phyloP scores from a whole-genome alignment of 2,329 filamentous ascomycete species.

The Plectosphaerella sp. region DNA sequence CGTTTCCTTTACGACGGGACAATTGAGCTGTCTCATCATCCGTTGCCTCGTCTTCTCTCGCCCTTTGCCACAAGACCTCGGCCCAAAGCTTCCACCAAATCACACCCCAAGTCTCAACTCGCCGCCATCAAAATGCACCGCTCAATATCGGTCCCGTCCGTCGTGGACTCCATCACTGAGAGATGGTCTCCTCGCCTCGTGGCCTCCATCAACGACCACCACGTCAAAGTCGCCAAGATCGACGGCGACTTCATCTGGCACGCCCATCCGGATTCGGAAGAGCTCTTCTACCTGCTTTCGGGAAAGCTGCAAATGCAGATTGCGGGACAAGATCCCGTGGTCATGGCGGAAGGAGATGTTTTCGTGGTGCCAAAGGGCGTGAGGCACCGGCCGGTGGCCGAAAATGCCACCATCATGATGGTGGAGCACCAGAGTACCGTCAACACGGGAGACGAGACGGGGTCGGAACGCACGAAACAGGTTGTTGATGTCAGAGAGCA shows the following conservation, averaged over 20 bases:
- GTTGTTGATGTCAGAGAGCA: constrained; percentile 10
- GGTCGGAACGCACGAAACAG: constrained; percentile 17
- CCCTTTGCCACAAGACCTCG: no score
- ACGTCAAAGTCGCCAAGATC: constrained; percentile 34
- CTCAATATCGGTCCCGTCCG: constrained; percentile 16
- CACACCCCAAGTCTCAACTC: constrained; percentile 14
- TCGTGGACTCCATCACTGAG: constrained; percentile 21
- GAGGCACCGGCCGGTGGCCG: constrained; percentile 28
- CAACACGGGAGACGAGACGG: constrained; percentile 21
- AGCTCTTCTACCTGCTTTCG: constrained; percentile 32
- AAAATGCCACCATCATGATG: constrained; percentile 30
- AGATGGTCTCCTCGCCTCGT: constrained; percentile 25
- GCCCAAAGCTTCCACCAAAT: no score
- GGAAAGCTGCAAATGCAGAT: constrained; percentile 29
- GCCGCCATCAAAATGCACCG: not conserved
- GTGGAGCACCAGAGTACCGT: constrained; percentile 27
- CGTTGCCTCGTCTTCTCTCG: no score
- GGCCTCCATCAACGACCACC: constrained; percentile 27
- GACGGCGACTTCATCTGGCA: constrained; percentile 36
- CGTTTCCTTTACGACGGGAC: no score
- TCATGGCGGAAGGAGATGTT: constrained; percentile 25
- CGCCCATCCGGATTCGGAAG: constrained; percentile 32
- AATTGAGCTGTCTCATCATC: no score
- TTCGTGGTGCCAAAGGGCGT: constrained; percentile 30
- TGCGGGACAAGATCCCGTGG: constrained; percentile 19